Conservation (phyloP, 2,329 filamentous ascomycete genomes). For the Cephalotrichum gorgonifer region DNA sequence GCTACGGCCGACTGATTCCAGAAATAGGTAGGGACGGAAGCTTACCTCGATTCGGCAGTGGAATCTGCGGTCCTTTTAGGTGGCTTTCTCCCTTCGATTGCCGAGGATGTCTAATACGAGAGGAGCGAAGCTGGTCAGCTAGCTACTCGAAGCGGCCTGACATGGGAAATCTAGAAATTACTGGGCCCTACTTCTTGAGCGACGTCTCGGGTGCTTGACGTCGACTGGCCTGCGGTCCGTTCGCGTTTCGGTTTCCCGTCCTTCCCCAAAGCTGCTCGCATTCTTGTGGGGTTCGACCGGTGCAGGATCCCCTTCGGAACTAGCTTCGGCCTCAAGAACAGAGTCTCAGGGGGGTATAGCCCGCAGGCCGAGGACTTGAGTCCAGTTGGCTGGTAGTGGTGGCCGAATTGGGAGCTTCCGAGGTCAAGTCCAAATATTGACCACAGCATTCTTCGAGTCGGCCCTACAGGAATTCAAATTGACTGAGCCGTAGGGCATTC, state of each 20-base stretch:
- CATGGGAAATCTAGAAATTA: background rate
- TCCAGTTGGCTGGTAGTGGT: background rate
- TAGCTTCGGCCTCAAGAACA: background rate
- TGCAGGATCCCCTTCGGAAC: background rate
- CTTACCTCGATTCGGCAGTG: background rate
- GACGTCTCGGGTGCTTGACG: background rate
- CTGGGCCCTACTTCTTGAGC: slow-evolving; percentile 2
- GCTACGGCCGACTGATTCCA: background rate
- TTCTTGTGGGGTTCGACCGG: background rate
- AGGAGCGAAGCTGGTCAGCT: background rate
- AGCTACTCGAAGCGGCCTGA: background rate
- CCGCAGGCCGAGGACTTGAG: background rate
- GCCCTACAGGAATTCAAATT: background rate
- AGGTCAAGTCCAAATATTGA: background rate
- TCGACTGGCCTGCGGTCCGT: slow-evolving; percentile 4
- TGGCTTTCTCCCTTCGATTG: background rate
- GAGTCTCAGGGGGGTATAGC: background rate
- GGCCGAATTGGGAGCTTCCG: background rate
- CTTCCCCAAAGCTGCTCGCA: background rate
- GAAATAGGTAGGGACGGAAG: background rate
- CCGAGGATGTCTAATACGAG: slow-evolving; percentile 1
- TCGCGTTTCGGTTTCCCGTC: background rate
- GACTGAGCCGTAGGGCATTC: background rate
- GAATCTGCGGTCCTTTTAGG: background rate
- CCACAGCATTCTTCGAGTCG: background rate